Base-by-base conservation (phyloP, 176 grass and related monocot species). In the Lolium multiflorum region DNA sequence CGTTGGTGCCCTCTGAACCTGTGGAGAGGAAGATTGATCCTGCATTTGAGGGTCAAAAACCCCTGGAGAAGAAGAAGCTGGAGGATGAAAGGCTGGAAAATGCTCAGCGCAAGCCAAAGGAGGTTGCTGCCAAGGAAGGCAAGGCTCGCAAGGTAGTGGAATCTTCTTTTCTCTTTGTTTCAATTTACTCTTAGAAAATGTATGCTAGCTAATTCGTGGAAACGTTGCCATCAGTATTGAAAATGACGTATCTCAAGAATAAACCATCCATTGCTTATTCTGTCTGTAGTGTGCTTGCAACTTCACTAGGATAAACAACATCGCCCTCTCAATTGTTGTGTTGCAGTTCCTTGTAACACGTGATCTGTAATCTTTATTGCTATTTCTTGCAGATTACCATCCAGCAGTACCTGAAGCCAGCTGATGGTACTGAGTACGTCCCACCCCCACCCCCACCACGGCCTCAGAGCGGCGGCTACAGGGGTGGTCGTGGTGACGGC, bases 71-170 rank as follows among this genome's bases (percentile, higher is more conserved):
- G 13, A 91, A 87, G 89, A 89, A 83, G 70, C 1, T 24, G 1
- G 89, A 87, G 35, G 90, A 82, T 8, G 90, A 75, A 85, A 86
- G 86, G 54, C 46, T 4, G 0, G 82, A 89, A 58, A 89, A 81
- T 11, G 37, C 3, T 65, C 56, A 71, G 20, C 39, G 7, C 47
- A 89, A 74, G 57, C 46, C 28, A n/a, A 66, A 66, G 54, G 78
- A 86, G 1, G 44, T 26, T 55, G n/a, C 7, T 48, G 66, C 9
- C 25, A 87, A 83, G 65, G 55, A 58, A 52, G 73, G 9, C 9
- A 73, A 78, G 11, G 31, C 4, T 55, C 51, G 28, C 31, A 85
- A 78, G 83, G 74, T 85, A 85, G 16, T 71, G 16, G 0, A 71
- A 11, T 5, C 3, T n/a, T 31, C 8, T 51, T 39, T 15, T 16